Conservation (phyloP, 495 filamentous ascomycete species). For the Neurospora terricola region DNA sequence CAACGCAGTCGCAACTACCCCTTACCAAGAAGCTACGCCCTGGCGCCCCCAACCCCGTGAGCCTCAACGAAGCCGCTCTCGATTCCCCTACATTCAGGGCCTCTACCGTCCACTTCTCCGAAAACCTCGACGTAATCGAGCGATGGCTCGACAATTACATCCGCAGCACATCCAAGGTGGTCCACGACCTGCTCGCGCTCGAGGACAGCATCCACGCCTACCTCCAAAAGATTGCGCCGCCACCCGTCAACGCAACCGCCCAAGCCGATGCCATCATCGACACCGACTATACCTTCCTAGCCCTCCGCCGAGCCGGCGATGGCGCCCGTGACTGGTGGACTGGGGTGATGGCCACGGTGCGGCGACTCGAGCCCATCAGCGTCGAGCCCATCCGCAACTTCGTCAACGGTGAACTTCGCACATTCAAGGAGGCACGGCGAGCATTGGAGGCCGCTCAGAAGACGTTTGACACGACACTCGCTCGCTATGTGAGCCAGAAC, state of each 20-base stretch:
- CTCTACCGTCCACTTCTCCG: slow-evolving; percentile 76
- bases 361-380: slow-evolving; percentile 63
- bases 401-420: slow-evolving; percentile 55
- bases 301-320: slow-evolving; percentile 75
- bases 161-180: slow-evolving; percentile 66
- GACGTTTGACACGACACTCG: slow-evolving; percentile 65
- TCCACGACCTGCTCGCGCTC: slow-evolving; percentile 58
- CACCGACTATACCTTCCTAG: slow-evolving; percentile 86
- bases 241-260: slow-evolving; percentile 55
- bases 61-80: slow-evolving; percentile 85
- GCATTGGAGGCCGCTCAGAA: slow-evolving; percentile 72
- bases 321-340: slow-evolving; percentile 79
- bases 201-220: slow-evolving; percentile 65
- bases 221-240: slow-evolving; percentile 58
- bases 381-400: slow-evolving; percentile 75
- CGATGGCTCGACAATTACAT: slow-evolving; percentile 87
- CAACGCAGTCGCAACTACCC: slow-evolving; percentile 8
- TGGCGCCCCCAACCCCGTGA: slow-evolving; percentile 56
- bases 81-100: slow-evolving; percentile 94
- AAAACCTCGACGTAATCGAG: slow-evolving; percentile 86
- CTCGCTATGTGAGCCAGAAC: slow-evolving; percentile 70
- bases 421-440: slow-evolving; percentile 60
- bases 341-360: slow-evolving; percentile 57
- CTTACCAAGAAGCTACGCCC: slow-evolving; percentile 21
- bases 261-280: slow-evolving; percentile 74